These are phyloP conservation scores for Austropuccinia psidii DNA, from an alignment of 1,284 basidiomycete species.

Conservation along the genomic window DNA sequence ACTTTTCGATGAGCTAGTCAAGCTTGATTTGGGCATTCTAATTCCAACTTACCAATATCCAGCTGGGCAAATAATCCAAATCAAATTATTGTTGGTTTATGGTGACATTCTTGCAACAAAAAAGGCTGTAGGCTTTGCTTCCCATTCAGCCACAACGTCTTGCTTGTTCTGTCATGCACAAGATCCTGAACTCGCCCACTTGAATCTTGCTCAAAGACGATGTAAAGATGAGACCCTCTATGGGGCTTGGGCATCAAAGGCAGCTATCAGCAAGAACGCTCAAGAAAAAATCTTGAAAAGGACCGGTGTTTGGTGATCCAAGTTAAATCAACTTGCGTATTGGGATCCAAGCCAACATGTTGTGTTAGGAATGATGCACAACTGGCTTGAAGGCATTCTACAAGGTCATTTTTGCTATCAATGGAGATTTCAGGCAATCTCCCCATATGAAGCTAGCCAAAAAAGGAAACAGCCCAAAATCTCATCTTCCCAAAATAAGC, in stretches of 20 bases:
- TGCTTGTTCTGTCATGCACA: slow-evolving; percentile 7
- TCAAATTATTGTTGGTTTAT: background rate
- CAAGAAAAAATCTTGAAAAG: background rate
- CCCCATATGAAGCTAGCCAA: background rate
- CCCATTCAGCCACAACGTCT: slow-evolving; percentile 6
- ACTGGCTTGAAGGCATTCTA: slow-evolving; percentile 15
- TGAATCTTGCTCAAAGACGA: background rate
- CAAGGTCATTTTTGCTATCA: background rate
- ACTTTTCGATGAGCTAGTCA: slow-evolving; percentile 14
- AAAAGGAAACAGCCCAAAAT: background rate
- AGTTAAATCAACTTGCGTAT: slow-evolving; percentile 1
- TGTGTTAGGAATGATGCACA: slow-evolving; percentile 16
- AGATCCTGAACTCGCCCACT: background rate
- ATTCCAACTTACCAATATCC: slow-evolving; percentile 6
- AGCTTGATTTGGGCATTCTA: background rate
- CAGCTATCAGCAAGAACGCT: background rate
- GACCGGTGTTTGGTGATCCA: slow-evolving; percentile 15
- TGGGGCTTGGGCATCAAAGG: background rate
- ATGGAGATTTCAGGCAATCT: background rate
- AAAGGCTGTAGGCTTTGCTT: slow-evolving; percentile 4
- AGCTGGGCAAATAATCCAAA: background rate
- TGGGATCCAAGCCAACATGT: slow-evolving; percentile 9
- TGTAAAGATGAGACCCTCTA: background rate
- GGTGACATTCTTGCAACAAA: slow-evolving; percentile 13
- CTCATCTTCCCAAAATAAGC: background rate